Base-by-base conservation (phyloP, 345 rosid genomes). In the Clausena lansium region DNA sequence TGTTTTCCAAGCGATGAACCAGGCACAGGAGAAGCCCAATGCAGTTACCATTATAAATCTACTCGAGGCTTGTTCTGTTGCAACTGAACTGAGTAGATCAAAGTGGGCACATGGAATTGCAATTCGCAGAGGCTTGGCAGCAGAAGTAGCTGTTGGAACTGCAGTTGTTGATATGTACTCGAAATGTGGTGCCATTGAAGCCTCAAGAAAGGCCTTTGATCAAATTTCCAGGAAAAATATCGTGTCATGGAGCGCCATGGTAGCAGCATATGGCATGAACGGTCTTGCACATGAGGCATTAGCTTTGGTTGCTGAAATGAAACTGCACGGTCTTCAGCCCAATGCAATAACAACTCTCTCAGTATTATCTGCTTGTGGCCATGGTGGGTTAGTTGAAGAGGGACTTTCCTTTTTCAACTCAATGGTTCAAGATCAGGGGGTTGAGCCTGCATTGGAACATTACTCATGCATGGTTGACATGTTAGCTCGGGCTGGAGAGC, bases 21-120 rank as follows among this genome's bases (percentile, higher is more conserved):
- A 47, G 71, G 75, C 83, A 35, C 35, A 17, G n/a, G 89, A 75
- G 80, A 80, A 73, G 47, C 88, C 89, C 2, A 89, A 90, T 25
- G 77, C 62, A 0, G 62, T 92, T 15, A 89, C 92, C 2, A 61
- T 88, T 38, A 52, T 88, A 10, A 87, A 80, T 82, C 91, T 93
- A 71, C 88, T 91, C 19, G 86, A 86, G 58, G 97, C 91, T 24
- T 90, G 97, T 71, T 87, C 98, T 0, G 79, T 88, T 81, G 80
- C 85, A 61, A 91, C 93, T 7, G 89, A 87, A 59, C 76, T 93
- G 73, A 81, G 80, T 57, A 84, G 73, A 74, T 89, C 92, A n/a
- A 90, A 85, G 71, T 89, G 90, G 82, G 93, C 86, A 3, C 97
- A 93, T 83, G 98, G 91, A 66, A 64, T 90, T 45, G 91, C 93